Base-by-base conservation (phyloP, 192 early-diverging fungal species). In the Linnemannia hyalina region DNA sequence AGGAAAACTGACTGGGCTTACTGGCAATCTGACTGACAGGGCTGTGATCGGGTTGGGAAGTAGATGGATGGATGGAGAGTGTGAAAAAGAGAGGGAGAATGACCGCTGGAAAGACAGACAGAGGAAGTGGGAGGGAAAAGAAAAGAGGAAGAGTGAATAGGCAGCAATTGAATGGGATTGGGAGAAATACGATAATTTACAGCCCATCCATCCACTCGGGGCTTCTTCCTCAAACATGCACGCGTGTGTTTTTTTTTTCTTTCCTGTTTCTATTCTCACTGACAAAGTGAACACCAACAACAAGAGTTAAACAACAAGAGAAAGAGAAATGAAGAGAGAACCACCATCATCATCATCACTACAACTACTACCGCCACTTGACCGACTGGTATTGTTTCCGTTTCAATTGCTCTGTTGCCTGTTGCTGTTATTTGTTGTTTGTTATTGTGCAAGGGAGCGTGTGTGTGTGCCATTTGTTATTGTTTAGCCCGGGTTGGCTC, bases 401-500 rank as follows among this genome's bases (percentile, higher is more conserved):
- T 57, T 57, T 26, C 22, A 10, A 57, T 57, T 57, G 55, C 2
- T 55, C 54, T 26, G 20, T 57, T 9, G 16, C 7, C 7, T 57
- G 5, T 9, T n/a, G 54, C 54, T 57, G 11, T 63, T 29, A 10
- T 29, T 65, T 65, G n/a, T 29, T 65, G 29, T 13, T 4, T 29
- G 60, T 65, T 60, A 6, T 60, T 60, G 55, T 26, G 18, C 49
- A 22, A 52, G 22, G 55, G 54, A 23, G 20, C 18, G 6, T 55
- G 4, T 46, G 44, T 46, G 55, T 10, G 29, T 65, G 13, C 60
- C 60, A 32, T 32, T 32, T 65, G 60, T 65, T 4, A 65, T 65
- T 65, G 60, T 65, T 65, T 65, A 65, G 60, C 29, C 60, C 60
- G 60, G 60, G 60, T 65, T 65, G 60, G 26, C 60, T 65, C 26